These are phyloP conservation scores for Bertia moriformis DNA, from an alignment of 2,329 filamentous ascomycete species.

Conservation along the genomic window DNA sequence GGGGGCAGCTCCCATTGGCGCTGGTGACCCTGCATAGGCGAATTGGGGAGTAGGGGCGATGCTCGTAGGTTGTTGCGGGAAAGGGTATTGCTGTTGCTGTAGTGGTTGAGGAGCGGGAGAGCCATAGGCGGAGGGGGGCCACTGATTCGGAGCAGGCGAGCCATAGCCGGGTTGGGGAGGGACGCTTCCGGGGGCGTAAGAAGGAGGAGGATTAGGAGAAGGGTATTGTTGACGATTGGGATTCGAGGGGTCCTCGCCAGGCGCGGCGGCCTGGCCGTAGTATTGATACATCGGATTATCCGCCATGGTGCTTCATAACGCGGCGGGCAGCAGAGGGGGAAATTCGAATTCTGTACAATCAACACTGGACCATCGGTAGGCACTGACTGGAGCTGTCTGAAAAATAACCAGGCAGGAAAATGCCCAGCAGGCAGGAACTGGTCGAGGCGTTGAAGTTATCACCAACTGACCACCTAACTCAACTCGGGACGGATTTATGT, in stretches of 20 bases:
- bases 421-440: too few species aligned
- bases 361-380: too few species aligned
- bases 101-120: neutral
- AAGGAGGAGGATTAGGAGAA: constrained; percentile 38
- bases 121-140: neutral
- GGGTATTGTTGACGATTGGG: constrained; percentile 32
- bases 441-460: neutral
- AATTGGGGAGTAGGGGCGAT: neutral
- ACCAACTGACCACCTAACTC: neutral
- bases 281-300: constrained; percentile 40
- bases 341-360: too few species aligned
- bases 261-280: constrained; percentile 37
- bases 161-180: constrained; percentile 8
- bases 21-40: neutral
- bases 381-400: too few species aligned
- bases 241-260: constrained; percentile 32
- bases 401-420: too few species aligned
- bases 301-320: constrained; percentile 24
- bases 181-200: constrained; percentile 37
- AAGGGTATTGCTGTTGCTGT: neutral
- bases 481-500: constrained; percentile 1
- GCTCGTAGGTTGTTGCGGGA: neutral
- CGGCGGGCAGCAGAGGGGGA: too few species aligned
- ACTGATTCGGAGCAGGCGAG: neutral
- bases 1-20: constrained; percentile 10